These are phyloP conservation scores for Microdochium nivale DNA, from an alignment of 2,329 filamentous ascomycete species.

Conservation along the genomic window DNA sequence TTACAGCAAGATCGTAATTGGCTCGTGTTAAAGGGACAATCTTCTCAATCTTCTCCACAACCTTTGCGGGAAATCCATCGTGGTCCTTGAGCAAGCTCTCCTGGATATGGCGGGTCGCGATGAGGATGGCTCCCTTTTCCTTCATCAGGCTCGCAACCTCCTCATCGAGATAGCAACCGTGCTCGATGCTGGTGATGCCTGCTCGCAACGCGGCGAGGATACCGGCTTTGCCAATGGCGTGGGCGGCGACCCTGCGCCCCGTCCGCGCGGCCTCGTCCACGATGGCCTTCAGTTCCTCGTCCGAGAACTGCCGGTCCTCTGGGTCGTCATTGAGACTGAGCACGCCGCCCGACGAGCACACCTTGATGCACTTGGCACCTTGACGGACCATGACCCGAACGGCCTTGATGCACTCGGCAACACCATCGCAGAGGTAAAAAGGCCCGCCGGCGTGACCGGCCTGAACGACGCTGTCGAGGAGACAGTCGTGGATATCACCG, in stretches of 20 bases:
- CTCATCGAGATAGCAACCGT: conserved; percentile 37
- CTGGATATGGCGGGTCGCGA: conserved; percentile 34
- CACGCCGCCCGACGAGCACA: conserved; percentile 34
- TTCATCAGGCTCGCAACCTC: conserved; percentile 34
- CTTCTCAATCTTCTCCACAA: conserved; percentile 28
- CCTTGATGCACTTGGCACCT: conserved; percentile 39
- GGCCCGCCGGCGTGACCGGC: conserved; percentile 20
- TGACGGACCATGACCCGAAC: conserved; percentile 33
- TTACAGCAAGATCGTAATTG: conserved; percentile 31
- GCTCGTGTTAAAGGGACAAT: conserved; percentile 24
- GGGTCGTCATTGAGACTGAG: conserved; percentile 31
- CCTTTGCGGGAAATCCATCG: conserved; percentile 19
- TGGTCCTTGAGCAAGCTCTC: conserved; percentile 25
- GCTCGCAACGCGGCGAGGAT: conserved; percentile 34
- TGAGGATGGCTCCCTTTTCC: conserved; percentile 31
- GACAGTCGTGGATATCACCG: conserved; percentile 32
- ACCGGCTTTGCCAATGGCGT: conserved; percentile 35
- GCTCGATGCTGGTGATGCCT: conserved; percentile 37
- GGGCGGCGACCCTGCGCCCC: conserved; percentile 30
- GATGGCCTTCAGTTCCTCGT: conserved; percentile 31
- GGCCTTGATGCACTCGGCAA: conserved; percentile 31
- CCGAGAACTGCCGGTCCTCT: conserved; percentile 31
- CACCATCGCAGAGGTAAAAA: conserved; percentile 32
- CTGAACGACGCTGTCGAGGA: conserved; percentile 22
- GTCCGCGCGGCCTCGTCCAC: conserved; percentile 31